Conservation (phyloP, 192 early-diverging fungal genomes). For the Dimargaris verticillata region DNA sequence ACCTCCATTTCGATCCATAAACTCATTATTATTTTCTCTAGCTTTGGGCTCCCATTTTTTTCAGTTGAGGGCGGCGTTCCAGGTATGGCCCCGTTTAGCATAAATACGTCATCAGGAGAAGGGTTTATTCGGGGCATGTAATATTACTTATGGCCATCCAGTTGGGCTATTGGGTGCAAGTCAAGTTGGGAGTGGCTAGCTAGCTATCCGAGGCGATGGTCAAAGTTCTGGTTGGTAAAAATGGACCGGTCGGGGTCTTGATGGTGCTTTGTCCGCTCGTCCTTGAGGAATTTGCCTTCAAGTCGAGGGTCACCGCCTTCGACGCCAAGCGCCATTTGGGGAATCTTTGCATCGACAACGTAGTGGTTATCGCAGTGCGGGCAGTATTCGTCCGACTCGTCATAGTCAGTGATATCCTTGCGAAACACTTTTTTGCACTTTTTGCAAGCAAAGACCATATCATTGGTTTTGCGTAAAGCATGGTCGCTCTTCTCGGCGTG, state of each 20-base stretch:
- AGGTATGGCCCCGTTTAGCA: too few relatives aligned
- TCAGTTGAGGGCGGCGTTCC: too few relatives aligned
- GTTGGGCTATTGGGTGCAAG: too few relatives aligned
- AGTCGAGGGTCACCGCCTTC: conserved; percentile 87
- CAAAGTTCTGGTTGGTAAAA: conserved; percentile 17
- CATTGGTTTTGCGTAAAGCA: conserved; percentile 54
- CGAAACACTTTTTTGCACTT: conserved; percentile 98
- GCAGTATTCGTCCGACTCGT: conserved; percentile 92
- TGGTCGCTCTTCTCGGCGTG: conserved; percentile 70
- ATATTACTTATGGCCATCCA: too few relatives aligned
- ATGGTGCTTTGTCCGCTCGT: conserved; percentile 26
- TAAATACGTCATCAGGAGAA: too few relatives aligned
- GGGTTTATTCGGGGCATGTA: too few relatives aligned
- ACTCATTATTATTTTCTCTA: too few relatives aligned
- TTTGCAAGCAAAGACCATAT: conserved; percentile 95
- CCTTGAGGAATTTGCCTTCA: conserved; percentile 42
- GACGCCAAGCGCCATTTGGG: conserved; percentile 65
- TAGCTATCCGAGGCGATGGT: conserved; percentile 23
- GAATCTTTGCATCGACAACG: conserved; percentile 82
- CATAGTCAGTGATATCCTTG: conserved; percentile 77
- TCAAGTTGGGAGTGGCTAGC: too few relatives aligned
- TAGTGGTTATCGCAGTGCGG: conserved; percentile 98
- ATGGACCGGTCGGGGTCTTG: conserved; percentile 14
- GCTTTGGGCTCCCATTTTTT: too few relatives aligned
- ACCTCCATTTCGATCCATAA: too few relatives aligned